Percentiles rank a stretch among this genome's conserved stretches.
Conservation (phyloP, 108 stramenopile genomes). For the Cyclotella kingstonii region DNA sequence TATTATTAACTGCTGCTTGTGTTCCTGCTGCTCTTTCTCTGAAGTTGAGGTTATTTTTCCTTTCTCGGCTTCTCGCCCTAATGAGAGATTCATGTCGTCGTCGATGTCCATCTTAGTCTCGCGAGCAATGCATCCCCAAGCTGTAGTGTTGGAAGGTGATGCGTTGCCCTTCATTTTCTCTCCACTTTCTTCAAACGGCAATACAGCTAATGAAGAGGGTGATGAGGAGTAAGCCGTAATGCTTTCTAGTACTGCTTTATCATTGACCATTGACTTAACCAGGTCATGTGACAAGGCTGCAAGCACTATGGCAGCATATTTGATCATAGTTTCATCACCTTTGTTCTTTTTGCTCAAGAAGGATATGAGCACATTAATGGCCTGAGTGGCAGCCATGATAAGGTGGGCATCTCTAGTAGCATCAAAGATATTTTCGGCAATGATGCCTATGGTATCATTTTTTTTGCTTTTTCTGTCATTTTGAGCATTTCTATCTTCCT, state of each 20-base stretch:
- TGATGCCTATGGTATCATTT: no score
- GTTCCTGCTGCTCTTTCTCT: slow-evolving; percentile 8
- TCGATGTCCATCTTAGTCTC: slow-evolving; percentile 3
- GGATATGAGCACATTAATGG: slow-evolving; percentile 31
- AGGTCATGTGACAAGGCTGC: slow-evolving; percentile 27
- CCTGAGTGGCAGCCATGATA: slow-evolving; percentile 35
- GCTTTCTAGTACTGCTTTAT: slow-evolving; percentile 25
- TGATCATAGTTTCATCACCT: not conserved
- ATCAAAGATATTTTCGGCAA: not conserved
- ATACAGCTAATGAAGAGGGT: not conserved
- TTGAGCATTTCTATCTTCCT: not conserved
- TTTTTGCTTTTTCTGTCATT: not conserved
- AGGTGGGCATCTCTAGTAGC: slow-evolving; percentile 29
- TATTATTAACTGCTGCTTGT: slow-evolving; percentile 5
- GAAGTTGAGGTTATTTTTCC: no score
- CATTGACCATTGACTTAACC: slow-evolving; percentile 17
- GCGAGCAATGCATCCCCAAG: not conserved
- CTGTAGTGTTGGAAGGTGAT: not conserved
- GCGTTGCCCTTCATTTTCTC: no score
- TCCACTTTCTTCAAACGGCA: slow-evolving; percentile 1
- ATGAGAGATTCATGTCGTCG: no score
- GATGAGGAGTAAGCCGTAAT: slow-evolving; percentile 21
- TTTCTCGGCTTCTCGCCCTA: no score
- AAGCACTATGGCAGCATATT: slow-evolving; percentile 5
- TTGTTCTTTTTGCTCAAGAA: not conserved